A percentile compares a stretch with the other conserved stretches of the same genome.
These are phyloP conservation scores for Thelephora terrestris DNA, from an alignment of 1,284 basidiomycete species.

Conservation along the genomic window DNA sequence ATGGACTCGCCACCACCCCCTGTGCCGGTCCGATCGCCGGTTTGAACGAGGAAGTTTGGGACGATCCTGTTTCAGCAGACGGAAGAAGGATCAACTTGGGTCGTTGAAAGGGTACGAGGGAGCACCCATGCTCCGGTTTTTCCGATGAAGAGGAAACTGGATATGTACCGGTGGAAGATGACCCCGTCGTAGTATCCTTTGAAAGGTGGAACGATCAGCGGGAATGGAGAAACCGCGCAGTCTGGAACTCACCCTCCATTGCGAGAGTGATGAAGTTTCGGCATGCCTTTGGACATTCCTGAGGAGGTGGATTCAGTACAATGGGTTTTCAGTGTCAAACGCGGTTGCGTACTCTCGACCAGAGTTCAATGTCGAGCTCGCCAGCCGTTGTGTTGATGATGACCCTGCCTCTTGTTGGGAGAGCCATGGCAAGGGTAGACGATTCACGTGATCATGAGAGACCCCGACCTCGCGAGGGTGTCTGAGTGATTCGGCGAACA, in stretches of 20 bases:
- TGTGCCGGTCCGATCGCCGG: slow-evolving; percentile 90
- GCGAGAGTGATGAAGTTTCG: slow-evolving; percentile 86
- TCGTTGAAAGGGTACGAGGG: neutral
- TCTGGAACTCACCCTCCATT: slow-evolving; percentile 68
- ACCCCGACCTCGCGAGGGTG: neutral
- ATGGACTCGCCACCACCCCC: slow-evolving; percentile 88
- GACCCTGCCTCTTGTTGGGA: slow-evolving; percentile 79
- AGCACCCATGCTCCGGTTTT: too few species aligned
- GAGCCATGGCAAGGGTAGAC: slow-evolving; percentile 40
- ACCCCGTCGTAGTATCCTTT: slow-evolving; percentile 92
- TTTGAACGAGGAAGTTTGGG: slow-evolving; percentile 86
- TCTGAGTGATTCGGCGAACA: too few species aligned
- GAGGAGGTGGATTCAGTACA: slow-evolving; percentile 1
- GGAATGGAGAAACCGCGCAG: slow-evolving; percentile 3
- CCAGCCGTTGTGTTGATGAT: slow-evolving; percentile 86
- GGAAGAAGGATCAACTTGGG: slow-evolving; percentile 1
- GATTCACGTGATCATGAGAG: neutral
- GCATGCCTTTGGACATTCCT: slow-evolving; percentile 91
- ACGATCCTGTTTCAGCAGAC: slow-evolving; percentile 43
- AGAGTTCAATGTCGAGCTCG: slow-evolving; percentile 91
- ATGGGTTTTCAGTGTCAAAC: neutral
- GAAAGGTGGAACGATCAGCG: slow-evolving; percentile 1
- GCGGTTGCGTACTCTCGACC: slow-evolving; percentile 61
- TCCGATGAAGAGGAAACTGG: slow-evolving; percentile 3
- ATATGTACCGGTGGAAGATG: slow-evolving; percentile 75